Evolutionary conservation across 2,329 filamentous ascomycete species (phyloP).

Genomic region (Trichoderma cornu-damae): DNA sequence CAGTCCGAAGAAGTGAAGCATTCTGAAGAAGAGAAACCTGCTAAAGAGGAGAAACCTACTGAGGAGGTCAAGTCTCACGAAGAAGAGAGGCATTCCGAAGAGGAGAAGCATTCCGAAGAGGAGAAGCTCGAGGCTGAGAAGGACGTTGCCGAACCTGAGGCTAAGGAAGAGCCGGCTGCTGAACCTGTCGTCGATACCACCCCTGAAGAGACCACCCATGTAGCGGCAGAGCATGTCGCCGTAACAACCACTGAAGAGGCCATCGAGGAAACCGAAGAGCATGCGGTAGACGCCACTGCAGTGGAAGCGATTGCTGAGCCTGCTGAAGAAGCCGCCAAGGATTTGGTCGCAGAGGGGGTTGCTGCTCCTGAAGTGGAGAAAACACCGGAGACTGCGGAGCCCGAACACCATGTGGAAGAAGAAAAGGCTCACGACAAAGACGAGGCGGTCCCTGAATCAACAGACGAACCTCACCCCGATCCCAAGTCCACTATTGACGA

Average conservation of each 20-base stretch:
- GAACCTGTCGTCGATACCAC: slow-evolving; percentile 6
- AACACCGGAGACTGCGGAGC: not conserved
- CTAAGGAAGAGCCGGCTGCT: slow-evolving; percentile 10
- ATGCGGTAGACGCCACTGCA: not conserved
- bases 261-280: not conserved
- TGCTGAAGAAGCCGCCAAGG: not conserved
- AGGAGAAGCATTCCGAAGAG: not conserved
- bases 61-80: not conserved
- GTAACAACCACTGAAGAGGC: not conserved
- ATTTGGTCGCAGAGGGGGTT: not conserved
- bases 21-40: not conserved
- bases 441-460: not conserved
- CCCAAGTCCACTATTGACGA: not conserved
- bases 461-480: not conserved
- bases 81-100: not conserved
- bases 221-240: slow-evolving; percentile 11
- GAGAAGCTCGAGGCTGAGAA: not conserved
- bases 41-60: not conserved
- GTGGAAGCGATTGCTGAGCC: not conserved
- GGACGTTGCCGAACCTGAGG: slow-evolving; percentile 4
- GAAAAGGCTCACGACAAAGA: not conserved
- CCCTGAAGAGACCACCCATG: slow-evolving; percentile 12
- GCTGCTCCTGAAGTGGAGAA: not conserved
- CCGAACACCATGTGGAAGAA: not conserved
- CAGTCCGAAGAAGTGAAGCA: not conserved